Conservation (phyloP, 1,284 basidiomycete genomes). For the Bjerkandera adusta region DNA sequence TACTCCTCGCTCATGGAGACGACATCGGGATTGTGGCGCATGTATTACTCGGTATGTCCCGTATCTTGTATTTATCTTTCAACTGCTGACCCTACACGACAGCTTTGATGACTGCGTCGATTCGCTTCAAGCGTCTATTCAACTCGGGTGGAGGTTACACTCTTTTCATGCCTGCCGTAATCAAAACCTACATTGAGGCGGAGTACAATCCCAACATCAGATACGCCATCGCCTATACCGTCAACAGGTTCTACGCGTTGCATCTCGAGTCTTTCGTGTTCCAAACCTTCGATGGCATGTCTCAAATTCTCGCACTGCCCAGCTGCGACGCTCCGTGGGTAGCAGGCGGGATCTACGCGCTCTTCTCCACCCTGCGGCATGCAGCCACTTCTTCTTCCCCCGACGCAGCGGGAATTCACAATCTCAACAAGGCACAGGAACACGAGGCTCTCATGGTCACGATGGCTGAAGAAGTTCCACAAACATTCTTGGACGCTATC, state of each 20-base stretch:
- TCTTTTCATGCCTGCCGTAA: constrained; percentile 67
- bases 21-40: constrained; percentile 74
- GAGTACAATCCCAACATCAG: constrained; percentile 54
- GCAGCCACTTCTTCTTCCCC: constrained; percentile 37
- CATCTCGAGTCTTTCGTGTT: constrained; percentile 78
- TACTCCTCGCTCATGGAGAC: constrained; percentile 63
- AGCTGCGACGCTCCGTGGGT: constrained; percentile 48
- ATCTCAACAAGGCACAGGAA: constrained; percentile 66
- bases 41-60: constrained; percentile 58
- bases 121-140: constrained; percentile 75
- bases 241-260: constrained; percentile 71
- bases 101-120: constrained; percentile 71
- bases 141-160: constrained; percentile 70
- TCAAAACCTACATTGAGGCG: constrained; percentile 66
- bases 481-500: constrained; percentile 58
- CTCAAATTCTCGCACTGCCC: constrained; percentile 52
- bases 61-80: neutral
- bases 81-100: constrained; percentile 13
- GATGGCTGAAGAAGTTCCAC: constrained; percentile 66
- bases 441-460: constrained; percentile 68
- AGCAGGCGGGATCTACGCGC: constrained; percentile 47
- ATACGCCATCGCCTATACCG: constrained; percentile 70
- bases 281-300: constrained; percentile 65
- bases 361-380: constrained; percentile 54
- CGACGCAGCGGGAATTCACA: constrained; percentile 67